Base-by-base conservation (phyloP, 1,139 yeast genomes). In the Trichomonascaceae sp. region DNA sequence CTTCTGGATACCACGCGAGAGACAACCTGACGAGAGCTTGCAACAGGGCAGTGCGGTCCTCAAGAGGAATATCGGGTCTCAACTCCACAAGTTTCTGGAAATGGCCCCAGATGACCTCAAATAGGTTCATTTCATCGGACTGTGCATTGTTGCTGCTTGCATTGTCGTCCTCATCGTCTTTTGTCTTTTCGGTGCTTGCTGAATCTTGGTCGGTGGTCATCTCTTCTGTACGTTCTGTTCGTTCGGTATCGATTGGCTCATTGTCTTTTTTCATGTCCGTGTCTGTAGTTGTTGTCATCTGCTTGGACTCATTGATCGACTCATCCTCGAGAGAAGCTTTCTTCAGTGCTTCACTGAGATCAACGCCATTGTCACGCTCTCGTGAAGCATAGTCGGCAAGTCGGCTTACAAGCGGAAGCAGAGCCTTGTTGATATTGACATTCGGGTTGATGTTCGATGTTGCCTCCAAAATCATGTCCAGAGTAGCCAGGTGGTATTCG, bases 401-500 rank as follows among this genome's bases (percentile, higher is more conserved):
- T 38, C 96, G 68, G 32, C 79, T 79, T 37, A 87, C 73, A 48
- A 89, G 63, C 1, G 87, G 70, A 16, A 71, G 58, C 16, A 85
- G 66, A 31, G 87, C 69, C 42, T 72, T 76, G 36, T 76, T 72
- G 40, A 79, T 67, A 35, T 75, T 69, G 16, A 84, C 76, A 36
- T 69, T 65, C 1, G 92, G 89, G 50, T 76, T 76, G 42, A 89
- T 64, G 33, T 72, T 63, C 38, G 78, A 66, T 1, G 85, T 74
- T 2, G 81, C 70, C 31, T 69, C 70, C 44, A 89, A 65, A 43
- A 84, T 71, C 27, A 64, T 61, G 35, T 74, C 74, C 44, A 89
- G 62, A 0, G 97, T 82, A 17, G 69, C 68, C 41, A 85, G 62
- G 50, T 89, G 98, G 57, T 79, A 87, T 43, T 80, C 82, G 47